Conservation (phyloP, 2,329 filamentous ascomycete genomes). For the Trichoderma simmonsii region DNA sequence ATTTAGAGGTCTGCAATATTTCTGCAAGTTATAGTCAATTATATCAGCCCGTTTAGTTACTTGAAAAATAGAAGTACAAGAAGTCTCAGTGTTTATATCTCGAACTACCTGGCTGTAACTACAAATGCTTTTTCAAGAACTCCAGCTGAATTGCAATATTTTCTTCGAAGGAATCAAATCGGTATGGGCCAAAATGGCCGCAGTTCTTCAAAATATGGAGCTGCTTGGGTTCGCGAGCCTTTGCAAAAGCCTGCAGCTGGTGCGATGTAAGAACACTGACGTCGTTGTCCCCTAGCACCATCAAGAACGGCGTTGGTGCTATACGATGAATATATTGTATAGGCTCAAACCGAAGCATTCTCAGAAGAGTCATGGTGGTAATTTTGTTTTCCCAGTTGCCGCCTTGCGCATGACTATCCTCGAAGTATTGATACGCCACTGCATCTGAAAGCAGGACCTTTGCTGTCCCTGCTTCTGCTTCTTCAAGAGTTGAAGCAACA, state of each 20-base stretch:
- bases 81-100: too few species aligned
- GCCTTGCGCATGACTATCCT: not conserved
- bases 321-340: not conserved
- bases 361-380: not conserved
- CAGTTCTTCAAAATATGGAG: not conserved
- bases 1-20: too few species aligned
- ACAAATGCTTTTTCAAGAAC: too few species aligned
- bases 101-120: too few species aligned
- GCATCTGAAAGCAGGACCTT: not conserved
- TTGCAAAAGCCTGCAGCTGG: not conserved
- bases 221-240: not conserved
- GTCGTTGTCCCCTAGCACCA: not conserved
- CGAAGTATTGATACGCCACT: not conserved
- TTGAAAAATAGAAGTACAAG: too few species aligned
- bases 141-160: too few species aligned
- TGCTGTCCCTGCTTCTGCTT: not conserved
- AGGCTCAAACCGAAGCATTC: not conserved
- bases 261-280: not conserved
- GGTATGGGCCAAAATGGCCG: not conserved
- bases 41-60: too few species aligned
- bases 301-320: not conserved
- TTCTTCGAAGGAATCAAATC: too few species aligned
- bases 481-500: not conserved
- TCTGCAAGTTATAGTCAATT: too few species aligned
- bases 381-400: not conserved